Percentiles rank a stretch among this genome's conserved stretches.
Conservation (phyloP, 1,284 basidiomycete genomes). For the Malassezia yamatoensis region DNA sequence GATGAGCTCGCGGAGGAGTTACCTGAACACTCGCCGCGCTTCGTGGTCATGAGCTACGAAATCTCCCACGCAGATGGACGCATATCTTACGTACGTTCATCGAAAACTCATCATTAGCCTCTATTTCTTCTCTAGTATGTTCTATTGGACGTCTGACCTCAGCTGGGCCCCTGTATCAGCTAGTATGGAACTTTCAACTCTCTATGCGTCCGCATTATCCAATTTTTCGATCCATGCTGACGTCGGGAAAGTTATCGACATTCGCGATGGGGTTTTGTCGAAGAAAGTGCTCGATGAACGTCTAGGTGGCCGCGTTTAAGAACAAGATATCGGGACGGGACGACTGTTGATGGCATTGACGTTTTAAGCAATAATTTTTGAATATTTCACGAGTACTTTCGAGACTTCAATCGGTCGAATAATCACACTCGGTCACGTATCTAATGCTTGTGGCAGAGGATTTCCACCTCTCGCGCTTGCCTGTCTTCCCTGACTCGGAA, state of each 20-base stretch:
- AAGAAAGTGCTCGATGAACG: slow-evolving; percentile 21
- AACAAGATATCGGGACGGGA: background rate
- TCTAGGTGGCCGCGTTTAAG: slow-evolving; percentile 21
- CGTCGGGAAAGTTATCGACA: slow-evolving; percentile 38
- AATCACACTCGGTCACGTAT: too few relatives aligned
- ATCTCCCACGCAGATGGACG: slow-evolving; percentile 72
- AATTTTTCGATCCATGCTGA: slow-evolving; percentile 34
- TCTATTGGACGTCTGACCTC: slow-evolving; percentile 11
- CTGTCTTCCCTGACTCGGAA: too few relatives aligned
- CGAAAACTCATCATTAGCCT: slow-evolving; percentile 13
- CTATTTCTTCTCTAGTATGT: slow-evolving; percentile 27
- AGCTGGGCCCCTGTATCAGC: slow-evolving; percentile 41
- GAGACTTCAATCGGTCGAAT: too few relatives aligned
- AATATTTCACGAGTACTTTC: too few relatives aligned
- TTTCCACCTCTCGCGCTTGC: too few relatives aligned
- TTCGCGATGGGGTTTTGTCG: slow-evolving; percentile 31
- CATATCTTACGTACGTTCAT: slow-evolving; percentile 56
- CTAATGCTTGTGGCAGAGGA: too few relatives aligned
- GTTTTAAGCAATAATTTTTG: too few relatives aligned
- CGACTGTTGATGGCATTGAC: too few relatives aligned
- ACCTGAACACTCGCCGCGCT: slow-evolving; percentile 78
- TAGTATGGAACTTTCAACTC: slow-evolving; percentile 35
- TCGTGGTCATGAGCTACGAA: slow-evolving; percentile 72
- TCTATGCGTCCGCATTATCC: slow-evolving; percentile 43
- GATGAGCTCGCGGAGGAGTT: slow-evolving; percentile 55